Conservation (phyloP, 2,329 filamentous ascomycete species). For the Botrytis porri region DNA sequence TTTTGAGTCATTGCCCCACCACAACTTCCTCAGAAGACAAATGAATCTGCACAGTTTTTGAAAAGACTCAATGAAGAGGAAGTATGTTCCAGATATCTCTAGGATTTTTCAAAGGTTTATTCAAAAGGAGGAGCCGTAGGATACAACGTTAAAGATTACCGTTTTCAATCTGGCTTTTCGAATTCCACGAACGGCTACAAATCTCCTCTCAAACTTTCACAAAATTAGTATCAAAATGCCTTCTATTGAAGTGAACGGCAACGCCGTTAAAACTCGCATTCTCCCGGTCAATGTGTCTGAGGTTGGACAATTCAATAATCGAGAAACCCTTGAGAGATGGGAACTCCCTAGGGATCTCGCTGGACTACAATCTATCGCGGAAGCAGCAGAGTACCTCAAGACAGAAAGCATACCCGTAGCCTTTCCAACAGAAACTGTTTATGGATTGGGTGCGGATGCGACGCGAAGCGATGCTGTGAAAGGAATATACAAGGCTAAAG, state of each 20-base stretch:
- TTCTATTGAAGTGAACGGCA: slow-evolving; percentile 22
- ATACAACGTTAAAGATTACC: slow-evolving; percentile 28
- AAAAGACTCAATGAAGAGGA: slow-evolving; percentile 8
- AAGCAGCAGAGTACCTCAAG: slow-evolving; percentile 34
- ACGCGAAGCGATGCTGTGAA: slow-evolving; percentile 78
- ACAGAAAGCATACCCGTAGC: slow-evolving; percentile 63
- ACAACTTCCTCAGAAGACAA: slow-evolving; percentile 8
- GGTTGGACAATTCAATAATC: slow-evolving; percentile 32
- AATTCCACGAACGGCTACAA: slow-evolving; percentile 19
- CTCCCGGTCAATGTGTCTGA: slow-evolving; percentile 26
- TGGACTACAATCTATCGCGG: slow-evolving; percentile 26
- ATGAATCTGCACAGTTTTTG: slow-evolving; percentile 10
- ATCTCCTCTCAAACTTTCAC: slow-evolving; percentile 19
- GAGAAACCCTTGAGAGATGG: slow-evolving; percentile 33
- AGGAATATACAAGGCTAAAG: slow-evolving; percentile 92
- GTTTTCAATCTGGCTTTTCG: slow-evolving; percentile 28
- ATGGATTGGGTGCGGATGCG: slow-evolving; percentile 93
- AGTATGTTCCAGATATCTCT: slow-evolving; percentile 31
- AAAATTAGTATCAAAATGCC: slow-evolving; percentile 28
- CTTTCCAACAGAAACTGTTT: slow-evolving; percentile 97
- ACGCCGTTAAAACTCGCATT: slow-evolving; percentile 29
- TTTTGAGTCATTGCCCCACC: slow-evolving; percentile 15
- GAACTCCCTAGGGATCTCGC: slow-evolving; percentile 25
- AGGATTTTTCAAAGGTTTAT: slow-evolving; percentile 25
- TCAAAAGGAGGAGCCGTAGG: slow-evolving; percentile 35